phyloP scores from a whole-genome alignment of 2,329 filamentous ascomycete genomes.

The Nothomitra cinnamomea region DNA sequence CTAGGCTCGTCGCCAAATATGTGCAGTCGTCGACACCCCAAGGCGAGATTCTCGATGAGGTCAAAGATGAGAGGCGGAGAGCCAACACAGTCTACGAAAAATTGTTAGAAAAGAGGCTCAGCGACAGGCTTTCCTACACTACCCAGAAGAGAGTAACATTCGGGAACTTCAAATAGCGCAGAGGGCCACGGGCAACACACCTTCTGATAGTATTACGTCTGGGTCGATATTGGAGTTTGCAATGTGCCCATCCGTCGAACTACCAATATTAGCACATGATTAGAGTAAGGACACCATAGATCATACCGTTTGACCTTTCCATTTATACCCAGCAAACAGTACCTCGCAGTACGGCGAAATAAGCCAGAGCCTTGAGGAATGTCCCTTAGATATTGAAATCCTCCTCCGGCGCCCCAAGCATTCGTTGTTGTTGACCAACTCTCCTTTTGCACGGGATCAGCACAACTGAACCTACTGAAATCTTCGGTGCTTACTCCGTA shows the following conservation, averaged over 20 bases:
- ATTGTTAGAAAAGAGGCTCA: background rate
- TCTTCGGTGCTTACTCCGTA: background rate
- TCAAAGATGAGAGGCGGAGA: background rate
- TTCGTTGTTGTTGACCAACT: too few species aligned
- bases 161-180: too few species aligned
- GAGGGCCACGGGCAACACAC: background rate
- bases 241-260: background rate
- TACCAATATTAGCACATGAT: background rate
- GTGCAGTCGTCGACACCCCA: background rate
- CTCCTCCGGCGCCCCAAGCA: background rate
- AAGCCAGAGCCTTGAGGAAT: background rate
- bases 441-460: background rate
- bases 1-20: background rate
- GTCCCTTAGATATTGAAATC: background rate
- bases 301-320: conserved; percentile 1
- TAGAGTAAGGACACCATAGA: background rate
- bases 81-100: background rate
- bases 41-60: background rate
- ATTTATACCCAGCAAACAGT: background rate
- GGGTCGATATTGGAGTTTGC: conserved; percentile 1
- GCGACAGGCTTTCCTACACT: background rate
- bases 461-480: background rate
- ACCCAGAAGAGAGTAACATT: too few species aligned
- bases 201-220: conserved; percentile 1
- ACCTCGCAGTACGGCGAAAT: background rate